These are phyloP conservation scores for Tephrocybe sp. DNA, from an alignment of 768 basidiomycete species.

Conservation along the genomic window DNA sequence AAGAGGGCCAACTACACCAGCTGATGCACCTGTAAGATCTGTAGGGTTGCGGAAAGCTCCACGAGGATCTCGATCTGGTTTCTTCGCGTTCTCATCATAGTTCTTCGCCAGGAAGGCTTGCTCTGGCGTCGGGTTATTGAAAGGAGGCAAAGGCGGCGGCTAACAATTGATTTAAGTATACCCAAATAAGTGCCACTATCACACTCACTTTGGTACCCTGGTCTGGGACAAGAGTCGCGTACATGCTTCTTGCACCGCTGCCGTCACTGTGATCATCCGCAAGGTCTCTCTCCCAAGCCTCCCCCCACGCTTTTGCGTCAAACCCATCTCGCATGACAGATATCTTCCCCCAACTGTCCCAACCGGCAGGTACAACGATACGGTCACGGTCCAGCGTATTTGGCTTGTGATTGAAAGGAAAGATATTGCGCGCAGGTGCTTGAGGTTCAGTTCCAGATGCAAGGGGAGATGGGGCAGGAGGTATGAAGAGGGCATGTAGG, in stretches of 20 bases:
- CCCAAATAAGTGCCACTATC: neutral
- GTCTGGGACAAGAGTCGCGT: slow-evolving; percentile 70
- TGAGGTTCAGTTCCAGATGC: slow-evolving; percentile 61
- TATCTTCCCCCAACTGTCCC: slow-evolving; percentile 99
- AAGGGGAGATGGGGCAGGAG: slow-evolving; percentile 71
- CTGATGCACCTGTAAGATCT: slow-evolving; percentile 51
- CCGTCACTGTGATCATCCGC: slow-evolving; percentile 42
- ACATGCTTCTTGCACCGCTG: slow-evolving; percentile 68
- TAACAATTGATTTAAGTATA: slow-evolving; percentile 23
- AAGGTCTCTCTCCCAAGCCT: slow-evolving; percentile 76
- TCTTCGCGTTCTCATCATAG: slow-evolving; percentile 89
- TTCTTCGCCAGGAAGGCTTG: slow-evolving; percentile 89
- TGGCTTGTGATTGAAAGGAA: slow-evolving; percentile 83
- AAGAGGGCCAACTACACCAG: slow-evolving; percentile 91
- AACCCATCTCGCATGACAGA: slow-evolving; percentile 87
- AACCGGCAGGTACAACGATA: slow-evolving; percentile 90
- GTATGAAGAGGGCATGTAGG: slow-evolving; percentile 76
- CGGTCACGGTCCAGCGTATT: slow-evolving; percentile 92
- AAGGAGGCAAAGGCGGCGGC: slow-evolving; percentile 66
- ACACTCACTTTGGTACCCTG: slow-evolving; percentile 65
- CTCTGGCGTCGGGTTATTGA: slow-evolving; percentile 83
- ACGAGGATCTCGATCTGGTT: slow-evolving; percentile 86
- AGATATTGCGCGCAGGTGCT: slow-evolving; percentile 69
- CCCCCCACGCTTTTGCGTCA: slow-evolving; percentile 76
- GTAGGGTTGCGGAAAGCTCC: slow-evolving; percentile 79